Percentiles rank a stretch among this genome's conserved stretches.
Conservation (phyloP, 108 stramenopile genomes). For the Fistulifera solaris region DNA sequence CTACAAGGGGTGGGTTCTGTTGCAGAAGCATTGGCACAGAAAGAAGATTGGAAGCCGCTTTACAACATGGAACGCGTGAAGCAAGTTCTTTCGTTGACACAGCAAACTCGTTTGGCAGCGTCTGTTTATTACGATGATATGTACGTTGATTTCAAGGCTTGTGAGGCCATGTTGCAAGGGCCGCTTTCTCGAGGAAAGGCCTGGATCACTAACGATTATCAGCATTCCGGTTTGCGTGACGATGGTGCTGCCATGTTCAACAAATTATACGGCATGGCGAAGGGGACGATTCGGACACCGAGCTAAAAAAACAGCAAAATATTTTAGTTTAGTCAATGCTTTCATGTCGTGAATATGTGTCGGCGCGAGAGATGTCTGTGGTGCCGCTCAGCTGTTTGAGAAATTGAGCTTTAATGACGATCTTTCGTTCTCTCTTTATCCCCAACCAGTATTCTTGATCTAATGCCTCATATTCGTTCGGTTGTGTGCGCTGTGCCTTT, state of each 20-base stretch:
- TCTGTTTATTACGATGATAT: conserved; percentile 88
- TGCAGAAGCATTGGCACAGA: conserved; percentile 59
- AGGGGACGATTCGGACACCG: conserved; percentile 50
- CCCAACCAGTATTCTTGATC: too few species aligned
- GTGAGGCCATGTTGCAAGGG: conserved; percentile 43
- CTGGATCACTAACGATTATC: conserved; percentile 89
- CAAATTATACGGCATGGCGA: conserved; percentile 83
- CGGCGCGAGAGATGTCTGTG: too few species aligned
- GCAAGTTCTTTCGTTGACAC: conserved; percentile 21
- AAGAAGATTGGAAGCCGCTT: conserved; percentile 69
- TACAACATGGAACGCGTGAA: conserved; percentile 63
- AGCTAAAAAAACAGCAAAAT: conserved; percentile 42
- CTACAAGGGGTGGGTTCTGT: conserved; percentile 50
- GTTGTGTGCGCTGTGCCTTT: too few species aligned
- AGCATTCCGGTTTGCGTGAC: conserved; percentile 87
- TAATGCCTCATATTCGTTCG: too few species aligned
- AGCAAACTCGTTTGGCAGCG: conserved; percentile 48
- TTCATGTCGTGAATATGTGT: too few species aligned
- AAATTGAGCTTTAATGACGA: too few species aligned
- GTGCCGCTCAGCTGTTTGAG: too few species aligned
- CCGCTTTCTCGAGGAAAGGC: conserved; percentile 65
- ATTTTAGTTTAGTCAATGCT: too few species aligned
- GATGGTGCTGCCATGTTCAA: conserved; percentile 73
- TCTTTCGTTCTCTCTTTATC: too few species aligned
- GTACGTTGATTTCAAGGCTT: conserved; percentile 86